phyloP scores from a whole-genome alignment of 2,329 filamentous ascomycete genomes.

The Calonectria hawksworthii region DNA sequence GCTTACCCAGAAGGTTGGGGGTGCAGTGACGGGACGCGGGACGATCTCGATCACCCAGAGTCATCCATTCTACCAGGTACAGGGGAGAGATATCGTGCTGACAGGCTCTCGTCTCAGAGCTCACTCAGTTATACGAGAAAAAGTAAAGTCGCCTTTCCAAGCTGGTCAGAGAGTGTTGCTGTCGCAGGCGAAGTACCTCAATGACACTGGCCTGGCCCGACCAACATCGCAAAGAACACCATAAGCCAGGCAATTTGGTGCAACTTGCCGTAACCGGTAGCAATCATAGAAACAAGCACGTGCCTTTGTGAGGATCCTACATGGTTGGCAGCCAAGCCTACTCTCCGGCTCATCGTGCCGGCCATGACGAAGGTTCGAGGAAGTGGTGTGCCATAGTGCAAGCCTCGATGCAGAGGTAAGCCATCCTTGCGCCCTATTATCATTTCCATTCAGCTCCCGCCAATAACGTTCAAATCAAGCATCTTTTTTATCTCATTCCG shows the following conservation, averaged over 20 bases:
- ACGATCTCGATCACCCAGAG: not conserved
- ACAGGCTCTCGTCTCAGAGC: not conserved
- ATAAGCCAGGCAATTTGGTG: no score
- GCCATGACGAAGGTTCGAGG: not conserved
- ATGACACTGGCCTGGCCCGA: no score
- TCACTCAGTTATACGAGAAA: not conserved
- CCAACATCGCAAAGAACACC: not conserved
- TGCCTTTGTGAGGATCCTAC: no score
- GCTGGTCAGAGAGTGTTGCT: not conserved
- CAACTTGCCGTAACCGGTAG: no score
- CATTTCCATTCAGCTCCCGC: not conserved
- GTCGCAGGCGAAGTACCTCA: no score
- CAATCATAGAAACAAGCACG: no score
- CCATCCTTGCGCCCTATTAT: not conserved
- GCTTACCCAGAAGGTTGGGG: not conserved
- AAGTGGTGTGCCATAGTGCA: not conserved
- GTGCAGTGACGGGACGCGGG: no score
- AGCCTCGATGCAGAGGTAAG: not conserved
- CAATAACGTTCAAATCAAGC: not conserved
- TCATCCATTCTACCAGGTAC: not conserved
- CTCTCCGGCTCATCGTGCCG: not conserved
- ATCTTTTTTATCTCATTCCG: not conserved
- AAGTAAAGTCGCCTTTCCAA: not conserved
- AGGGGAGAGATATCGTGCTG: not conserved
- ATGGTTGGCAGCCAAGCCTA: not conserved